These are phyloP conservation scores for Aspergillus oerlinghausenensis DNA, from an alignment of 2,329 filamentous ascomycete genomes.

Conservation along the genomic window DNA sequence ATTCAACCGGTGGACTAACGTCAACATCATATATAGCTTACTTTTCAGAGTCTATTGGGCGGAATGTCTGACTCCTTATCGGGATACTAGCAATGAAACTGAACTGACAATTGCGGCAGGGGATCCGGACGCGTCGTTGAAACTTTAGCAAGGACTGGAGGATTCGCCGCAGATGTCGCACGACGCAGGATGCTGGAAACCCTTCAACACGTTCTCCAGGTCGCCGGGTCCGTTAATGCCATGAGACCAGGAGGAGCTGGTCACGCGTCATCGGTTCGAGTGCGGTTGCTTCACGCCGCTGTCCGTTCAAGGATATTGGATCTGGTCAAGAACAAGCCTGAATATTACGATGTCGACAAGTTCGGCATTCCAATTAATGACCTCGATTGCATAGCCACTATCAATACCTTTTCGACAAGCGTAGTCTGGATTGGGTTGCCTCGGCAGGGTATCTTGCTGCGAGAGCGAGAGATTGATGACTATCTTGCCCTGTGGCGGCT, in stretches of 20 bases:
- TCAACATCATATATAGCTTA: constrained; percentile 16
- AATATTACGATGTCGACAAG: constrained; percentile 58
- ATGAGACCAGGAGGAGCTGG: constrained; percentile 66
- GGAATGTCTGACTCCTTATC: constrained; percentile 20
- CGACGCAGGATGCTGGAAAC: constrained; percentile 66
- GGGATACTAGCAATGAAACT: neutral
- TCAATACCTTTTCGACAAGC: constrained; percentile 64
- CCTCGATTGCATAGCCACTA: constrained; percentile 68
- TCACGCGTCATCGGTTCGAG: constrained; percentile 60
- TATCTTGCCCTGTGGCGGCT: constrained; percentile 75
- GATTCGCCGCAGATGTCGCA: constrained; percentile 65
- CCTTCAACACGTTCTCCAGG: constrained; percentile 69
- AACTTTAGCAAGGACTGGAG: constrained; percentile 68
- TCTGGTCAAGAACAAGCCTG: constrained; percentile 51
- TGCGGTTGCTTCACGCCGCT: constrained; percentile 64
- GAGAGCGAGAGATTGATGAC: constrained; percentile 58
- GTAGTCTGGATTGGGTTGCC: constrained; percentile 67
- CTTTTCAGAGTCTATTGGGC: constrained; percentile 28
- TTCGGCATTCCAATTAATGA: constrained; percentile 70
- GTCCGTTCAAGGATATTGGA: constrained; percentile 62
- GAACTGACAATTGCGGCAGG: constrained; percentile 29
- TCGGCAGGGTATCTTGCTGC: constrained; percentile 65
- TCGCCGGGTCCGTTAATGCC: constrained; percentile 59
- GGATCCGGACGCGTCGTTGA: constrained; percentile 69
- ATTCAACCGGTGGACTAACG: neutral